Base-by-base conservation (phyloP, 192 early-diverging fungal genomes). In the Blastocladiella britannica region DNA sequence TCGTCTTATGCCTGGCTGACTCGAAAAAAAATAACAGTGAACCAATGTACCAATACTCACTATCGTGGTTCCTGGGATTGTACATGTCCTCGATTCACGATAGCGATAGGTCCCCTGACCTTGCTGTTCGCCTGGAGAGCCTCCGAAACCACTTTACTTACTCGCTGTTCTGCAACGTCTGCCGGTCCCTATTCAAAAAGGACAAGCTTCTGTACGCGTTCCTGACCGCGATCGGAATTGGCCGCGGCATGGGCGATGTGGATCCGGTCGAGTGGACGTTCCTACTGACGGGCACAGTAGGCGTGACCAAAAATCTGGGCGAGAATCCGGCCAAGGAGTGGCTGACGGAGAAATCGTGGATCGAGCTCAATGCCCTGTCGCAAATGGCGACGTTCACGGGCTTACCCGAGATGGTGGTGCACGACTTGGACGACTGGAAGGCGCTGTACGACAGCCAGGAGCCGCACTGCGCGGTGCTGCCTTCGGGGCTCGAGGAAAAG, bases 21-120 rank as follows among this genome's bases (percentile, higher is more conserved):
- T n/a, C n/a, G n/a, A n/a, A n/a, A n/a, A n/a, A n/a, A n/a, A n/a
- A n/a, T n/a, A n/a, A n/a, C n/a, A 81, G 80, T 55, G 79, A 81
- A 55, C 74, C 79, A n/a, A 81, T 81, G 79, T 81, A 81, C 58
- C 79, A 81, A 53, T 81, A 81, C 61, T 81, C 79, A 4, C 65
- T 81, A 6, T 71, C 64, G 5, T 81, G 79, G 79, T 81, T 81
- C 62, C 78, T 81, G 55, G 79, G 80, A 47, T 64, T 81, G 29
- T 81, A 80, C 53, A 57, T 68, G 27, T 76, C 71, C 58, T 63
- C 72, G 29, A 81, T 81, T 23, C 60, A 51, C 0, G 53, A 47
- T 20, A 79, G 77, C 59, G 73, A 79, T 56, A 79, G 79, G 62
- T 70, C 72, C 7, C 60, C 69, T n/a, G 75, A 79, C 52, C 37